Base-by-base conservation (phyloP, 768 basidiomycete species). In the Trametes coccinea region DNA sequence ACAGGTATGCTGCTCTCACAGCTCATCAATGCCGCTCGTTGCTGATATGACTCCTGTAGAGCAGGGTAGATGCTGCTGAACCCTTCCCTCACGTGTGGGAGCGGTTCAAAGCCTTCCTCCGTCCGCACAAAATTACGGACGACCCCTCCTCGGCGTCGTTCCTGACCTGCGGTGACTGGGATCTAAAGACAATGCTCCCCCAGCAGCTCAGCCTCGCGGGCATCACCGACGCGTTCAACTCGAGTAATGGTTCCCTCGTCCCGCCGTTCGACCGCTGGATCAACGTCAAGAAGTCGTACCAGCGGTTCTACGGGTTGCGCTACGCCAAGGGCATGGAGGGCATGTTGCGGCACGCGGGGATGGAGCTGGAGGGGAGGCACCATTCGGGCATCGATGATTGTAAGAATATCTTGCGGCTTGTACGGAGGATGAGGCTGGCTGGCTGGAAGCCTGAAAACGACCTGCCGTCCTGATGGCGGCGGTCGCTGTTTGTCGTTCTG, bases 381-480 rank as follows among this genome's bases (percentile, higher is more conserved):
- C 72, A 73, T 34, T 71, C 71, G 29, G 72, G 72, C 3, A 73
- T 73, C 37, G 72, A 73, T 52, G 72, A 73, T 60, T 73, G 72
- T 61, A 68, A 50, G 61, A 73, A 73, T 54, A 71, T 73, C 55
- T 44, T 71, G 60, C 62, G 69, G 33, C 68, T 73, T 40, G 63
- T 69, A 9, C 61, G 62, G 44, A 65, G 50, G 53, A 62, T 73
- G 66, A 58, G 56, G n/a, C 56, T 51, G 34, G 61, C 61, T 5
- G 72, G 72, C 9, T 73, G 72, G 72, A 65, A 62, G 34, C 70
- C 70, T 7, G 30, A 59, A 29, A n/a, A 39, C 33, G 62, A 62
- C 14, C 41, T 43, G 14, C 41, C 41, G n/a, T 43, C 43, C 59
- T 10, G 3, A 6, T 22, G 22, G n/a, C 14, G 7, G 22, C 29